Percentiles rank a stretch among this genome's conserved stretches.
Conservation (phyloP, 768 basidiomycete genomes). For the Lactifluus piperatus region DNA sequence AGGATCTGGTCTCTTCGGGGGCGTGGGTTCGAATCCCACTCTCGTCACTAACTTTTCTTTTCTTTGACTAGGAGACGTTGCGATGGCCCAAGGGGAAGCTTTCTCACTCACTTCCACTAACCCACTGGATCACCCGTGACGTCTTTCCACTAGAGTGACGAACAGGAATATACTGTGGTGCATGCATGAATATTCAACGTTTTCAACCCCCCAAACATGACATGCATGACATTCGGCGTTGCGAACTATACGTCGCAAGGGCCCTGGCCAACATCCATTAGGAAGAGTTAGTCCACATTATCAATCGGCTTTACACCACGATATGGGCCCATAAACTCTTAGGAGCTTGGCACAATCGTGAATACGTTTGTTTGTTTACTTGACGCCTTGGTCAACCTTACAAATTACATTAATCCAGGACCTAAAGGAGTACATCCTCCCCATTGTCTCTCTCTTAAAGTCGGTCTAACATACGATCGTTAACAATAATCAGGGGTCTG, state of each 20-base stretch:
- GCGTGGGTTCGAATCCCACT: slow-evolving; percentile 47
- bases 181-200: no score
- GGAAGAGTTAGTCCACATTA: background rate
- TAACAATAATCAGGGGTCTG: background rate
- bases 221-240: no score
- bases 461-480: background rate
- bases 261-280: no score
- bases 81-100: no score
- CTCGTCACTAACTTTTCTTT: slow-evolving; percentile 23
- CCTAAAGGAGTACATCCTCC: background rate
- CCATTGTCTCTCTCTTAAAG: background rate
- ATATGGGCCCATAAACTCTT: background rate
- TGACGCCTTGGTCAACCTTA: background rate
- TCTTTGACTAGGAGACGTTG: no score
- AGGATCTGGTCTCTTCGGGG: slow-evolving; percentile 44
- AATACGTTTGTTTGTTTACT: background rate
- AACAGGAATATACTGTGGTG: no score
- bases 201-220: no score
- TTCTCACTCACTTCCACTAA: no score
- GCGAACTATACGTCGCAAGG: no score
- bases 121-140: no score
- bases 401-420: background rate
- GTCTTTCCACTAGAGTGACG: no score
- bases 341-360: background rate
- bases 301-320: background rate